phyloP scores from a whole-genome alignment of 306 rosid species.

The Pachyrhizus erosus region DNA sequence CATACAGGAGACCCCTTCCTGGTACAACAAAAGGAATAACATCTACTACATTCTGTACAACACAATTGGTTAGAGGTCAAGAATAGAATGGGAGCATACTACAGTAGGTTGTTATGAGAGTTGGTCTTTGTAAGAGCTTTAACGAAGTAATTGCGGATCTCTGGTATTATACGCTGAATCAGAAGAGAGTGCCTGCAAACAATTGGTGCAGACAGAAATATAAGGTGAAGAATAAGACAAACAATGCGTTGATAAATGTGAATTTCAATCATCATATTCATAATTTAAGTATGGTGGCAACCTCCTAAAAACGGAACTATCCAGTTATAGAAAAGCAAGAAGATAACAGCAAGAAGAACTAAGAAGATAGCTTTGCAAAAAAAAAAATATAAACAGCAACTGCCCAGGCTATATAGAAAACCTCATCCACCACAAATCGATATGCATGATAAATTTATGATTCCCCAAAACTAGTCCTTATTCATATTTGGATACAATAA shows the following conservation, averaged over 20 bases:
- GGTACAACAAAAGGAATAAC: conserved; percentile 54
- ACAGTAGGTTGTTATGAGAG: conserved; percentile 63
- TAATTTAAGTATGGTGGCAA: neutral
- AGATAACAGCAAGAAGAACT: conserved; percentile 33
- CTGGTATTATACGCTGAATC: conserved; percentile 76
- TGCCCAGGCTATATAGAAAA: neutral
- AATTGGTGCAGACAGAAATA: conserved; percentile 38
- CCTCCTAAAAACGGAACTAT: conserved; percentile 19
- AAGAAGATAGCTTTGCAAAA: neutral
- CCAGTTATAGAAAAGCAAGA: too few relatives aligned
- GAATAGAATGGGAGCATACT: conserved; percentile 54
- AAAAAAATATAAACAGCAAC: neutral
- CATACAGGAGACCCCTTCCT: conserved; percentile 52
- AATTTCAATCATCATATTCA: conserved; percentile 31
- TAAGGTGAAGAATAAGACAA: conserved; percentile 35
- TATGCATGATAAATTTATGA: neutral
- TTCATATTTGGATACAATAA: neutral
- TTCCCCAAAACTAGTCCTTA: neutral
- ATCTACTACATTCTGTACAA: conserved; percentile 81
- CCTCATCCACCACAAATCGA: neutral
- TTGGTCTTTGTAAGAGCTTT: conserved; percentile 82
- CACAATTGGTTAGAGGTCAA: conserved; percentile 71
- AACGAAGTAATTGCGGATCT: conserved; percentile 79
- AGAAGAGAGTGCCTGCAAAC: conserved; percentile 82
- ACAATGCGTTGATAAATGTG: neutral